phyloP scores from a whole-genome alignment of 139 green algal species.

The Haematococcus lacustris region DNA sequence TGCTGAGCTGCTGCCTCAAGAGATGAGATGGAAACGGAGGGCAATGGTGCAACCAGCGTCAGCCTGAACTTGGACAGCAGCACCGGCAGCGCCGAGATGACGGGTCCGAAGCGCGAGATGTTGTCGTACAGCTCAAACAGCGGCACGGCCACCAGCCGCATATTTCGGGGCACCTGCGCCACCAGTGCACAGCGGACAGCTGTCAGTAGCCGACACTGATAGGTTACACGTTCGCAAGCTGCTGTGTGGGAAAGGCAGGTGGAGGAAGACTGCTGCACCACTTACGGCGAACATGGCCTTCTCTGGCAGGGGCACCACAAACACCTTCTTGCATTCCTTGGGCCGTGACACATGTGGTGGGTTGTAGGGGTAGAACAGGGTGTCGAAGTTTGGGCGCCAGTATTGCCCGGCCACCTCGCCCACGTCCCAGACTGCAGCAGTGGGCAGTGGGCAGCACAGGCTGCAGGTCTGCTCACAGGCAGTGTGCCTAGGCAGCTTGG shows the following conservation, averaged over 20 bases:
- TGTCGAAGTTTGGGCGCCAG: constrained; percentile 90
- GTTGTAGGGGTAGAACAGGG: constrained; percentile 89
- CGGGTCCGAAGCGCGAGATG: constrained; percentile 7
- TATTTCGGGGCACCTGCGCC: constrained; percentile 87
- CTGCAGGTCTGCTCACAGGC: too few relatives aligned
- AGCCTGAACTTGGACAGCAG: constrained; percentile 1
- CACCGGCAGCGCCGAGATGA: constrained; percentile 6
- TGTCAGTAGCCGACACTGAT: too few relatives aligned
- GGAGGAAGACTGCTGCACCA: too few relatives aligned
- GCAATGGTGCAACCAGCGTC: too few relatives aligned
- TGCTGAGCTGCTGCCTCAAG: too few relatives aligned
- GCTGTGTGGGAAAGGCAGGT: too few relatives aligned
- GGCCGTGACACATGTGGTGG: constrained; percentile 90
- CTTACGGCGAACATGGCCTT: constrained; percentile 81
- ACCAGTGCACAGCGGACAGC: too few relatives aligned
- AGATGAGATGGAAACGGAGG: too few relatives aligned
- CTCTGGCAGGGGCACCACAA: constrained; percentile 81
- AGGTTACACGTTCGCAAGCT: too few relatives aligned
- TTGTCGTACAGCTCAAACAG: constrained; percentile 97
- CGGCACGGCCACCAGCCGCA: constrained; percentile 88
- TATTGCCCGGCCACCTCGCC: constrained; percentile 40
- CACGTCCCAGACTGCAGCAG: constrained; percentile 47
- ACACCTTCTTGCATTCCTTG: constrained; percentile 87
- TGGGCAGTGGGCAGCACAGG: too few relatives aligned
- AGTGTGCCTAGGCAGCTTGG: too few relatives aligned